Evolutionary conservation across 1,284 basidiomycete species (phyloP), one percentile per base, ranked within the genome.

Genomic region (Calocybe gambosa): DNA sequence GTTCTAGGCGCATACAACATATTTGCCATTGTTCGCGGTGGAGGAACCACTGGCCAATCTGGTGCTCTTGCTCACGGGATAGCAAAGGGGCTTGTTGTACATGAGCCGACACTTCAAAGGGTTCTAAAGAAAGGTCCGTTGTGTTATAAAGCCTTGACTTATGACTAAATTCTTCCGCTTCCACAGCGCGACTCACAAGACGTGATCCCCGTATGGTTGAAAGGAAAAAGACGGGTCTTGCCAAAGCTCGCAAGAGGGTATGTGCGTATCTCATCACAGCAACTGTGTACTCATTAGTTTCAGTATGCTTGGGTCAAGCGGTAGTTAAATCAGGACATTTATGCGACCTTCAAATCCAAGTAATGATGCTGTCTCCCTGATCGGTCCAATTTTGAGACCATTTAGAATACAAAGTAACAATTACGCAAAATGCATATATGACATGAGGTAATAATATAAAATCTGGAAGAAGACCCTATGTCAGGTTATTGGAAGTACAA

Each of bases 131-230:
- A 82, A 77, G 85, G 92, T 90, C 56, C 43, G 70, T 68, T 39
- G 12, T 36, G 45, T 29, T 26, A 15, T 51, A 16, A 2, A 34
- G n/a, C 13, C 8, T 16, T 34, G n/a, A 4, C 3, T 38, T 16
- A n/a, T 12, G 5, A 38, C 36, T 38, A 8, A 20, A n/a, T 12
- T 12, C 13, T 4, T 29, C 28, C 8, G 51, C 23, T 53, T 36
- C 48, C 51, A 0, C 64, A 93, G 94, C 91, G 53, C 88, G 92
- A 69, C 71, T 95, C 31, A 68, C 93, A 50, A 82, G 83, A 65
- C 84, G 95, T 61, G 95, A 99, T 71, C 90, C 93, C 39, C 87
- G 95, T 67, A 91, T 94, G 86, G 93, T 97, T 25, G 95, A 99
- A 72, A 80, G 95, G 57, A 99, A 99, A 73, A 97, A 98, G 77